Conservation (phyloP, 1,139 yeast species). For the Kazachstania sp. region DNA sequence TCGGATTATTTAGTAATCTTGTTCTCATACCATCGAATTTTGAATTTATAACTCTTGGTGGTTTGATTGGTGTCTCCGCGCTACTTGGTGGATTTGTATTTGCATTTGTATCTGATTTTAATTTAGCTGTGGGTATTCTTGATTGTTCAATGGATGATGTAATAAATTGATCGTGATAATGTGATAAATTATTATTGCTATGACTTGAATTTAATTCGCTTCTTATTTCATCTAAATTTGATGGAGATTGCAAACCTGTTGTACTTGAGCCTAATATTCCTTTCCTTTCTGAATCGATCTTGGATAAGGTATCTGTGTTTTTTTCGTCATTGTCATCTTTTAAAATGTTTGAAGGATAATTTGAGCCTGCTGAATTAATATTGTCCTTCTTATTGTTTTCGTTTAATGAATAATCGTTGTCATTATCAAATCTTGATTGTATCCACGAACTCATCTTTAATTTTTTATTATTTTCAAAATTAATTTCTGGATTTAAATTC, state of each 20-base stretch:
- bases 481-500: slow-evolving; percentile 17
- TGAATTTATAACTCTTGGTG: slow-evolving; percentile 27
- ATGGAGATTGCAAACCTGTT: not conserved
- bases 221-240: not conserved
- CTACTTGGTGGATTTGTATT: not conserved
- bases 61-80: not conserved
- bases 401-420: slow-evolving; percentile 18
- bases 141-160: slow-evolving; percentile 2
- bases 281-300: too few species aligned
- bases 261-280: not conserved
- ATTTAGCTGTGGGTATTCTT: not conserved
- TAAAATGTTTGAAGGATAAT: too few species aligned
- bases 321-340: too few species aligned
- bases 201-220: not conserved
- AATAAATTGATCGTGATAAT: slow-evolving; percentile 2
- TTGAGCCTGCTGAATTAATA: too few species aligned
- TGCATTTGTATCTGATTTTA: not conserved
- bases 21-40: slow-evolving; percentile 27
- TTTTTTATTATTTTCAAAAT: slow-evolving; percentile 13
- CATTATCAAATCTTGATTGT: slow-evolving; percentile 14
- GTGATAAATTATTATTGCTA: slow-evolving; percentile 1
- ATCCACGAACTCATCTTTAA: slow-evolving; percentile 23
- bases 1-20: slow-evolving; percentile 22
- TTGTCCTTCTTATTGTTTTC: slow-evolving; percentile 7
- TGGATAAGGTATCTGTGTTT: too few species aligned